A percentile compares a stretch with the other conserved stretches of the same genome.
Conservation (phyloP, 495 filamentous ascomycete genomes). For the Penicillium macrosclerotiorum region DNA sequence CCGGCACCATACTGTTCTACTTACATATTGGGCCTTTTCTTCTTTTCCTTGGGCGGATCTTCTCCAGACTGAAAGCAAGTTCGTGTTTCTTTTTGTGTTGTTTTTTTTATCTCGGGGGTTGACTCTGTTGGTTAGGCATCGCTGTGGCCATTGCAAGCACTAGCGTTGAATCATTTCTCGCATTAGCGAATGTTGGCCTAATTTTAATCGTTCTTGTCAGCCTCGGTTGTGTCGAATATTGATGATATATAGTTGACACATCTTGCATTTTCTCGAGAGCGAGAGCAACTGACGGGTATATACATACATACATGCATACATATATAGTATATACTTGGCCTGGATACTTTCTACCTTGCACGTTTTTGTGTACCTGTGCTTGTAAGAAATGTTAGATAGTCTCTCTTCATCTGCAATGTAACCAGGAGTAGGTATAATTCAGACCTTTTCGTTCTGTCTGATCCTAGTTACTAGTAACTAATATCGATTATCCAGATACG, state of each 20-base stretch:
- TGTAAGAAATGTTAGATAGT: too few species aligned
- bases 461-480: too few species aligned
- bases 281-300: too few species aligned
- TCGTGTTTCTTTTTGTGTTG: conserved; percentile 3
- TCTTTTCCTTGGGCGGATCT: conserved; percentile 6
- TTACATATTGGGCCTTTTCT: not conserved
- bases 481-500: too few species aligned
- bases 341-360: too few species aligned
- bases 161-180: conserved; percentile 5
- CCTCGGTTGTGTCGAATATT: conserved; percentile 1
- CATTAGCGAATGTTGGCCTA: conserved; percentile 1
- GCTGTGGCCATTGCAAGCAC: conserved; percentile 1
- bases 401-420: too few species aligned
- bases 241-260: not conserved
- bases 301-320: too few species aligned
- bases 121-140: not conserved
- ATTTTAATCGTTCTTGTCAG: conserved; percentile 8
- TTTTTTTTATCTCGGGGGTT: conserved; percentile 3
- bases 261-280: too few species aligned
- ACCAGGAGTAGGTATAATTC: too few species aligned
- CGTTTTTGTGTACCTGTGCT: too few species aligned
- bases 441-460: too few species aligned
- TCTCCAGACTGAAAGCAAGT: conserved; percentile 8
- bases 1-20: not conserved
- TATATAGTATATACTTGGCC: too few species aligned